phyloP scores from a whole-genome alignment of 179 eudicot genomes.

The Pouteria campechiana region DNA sequence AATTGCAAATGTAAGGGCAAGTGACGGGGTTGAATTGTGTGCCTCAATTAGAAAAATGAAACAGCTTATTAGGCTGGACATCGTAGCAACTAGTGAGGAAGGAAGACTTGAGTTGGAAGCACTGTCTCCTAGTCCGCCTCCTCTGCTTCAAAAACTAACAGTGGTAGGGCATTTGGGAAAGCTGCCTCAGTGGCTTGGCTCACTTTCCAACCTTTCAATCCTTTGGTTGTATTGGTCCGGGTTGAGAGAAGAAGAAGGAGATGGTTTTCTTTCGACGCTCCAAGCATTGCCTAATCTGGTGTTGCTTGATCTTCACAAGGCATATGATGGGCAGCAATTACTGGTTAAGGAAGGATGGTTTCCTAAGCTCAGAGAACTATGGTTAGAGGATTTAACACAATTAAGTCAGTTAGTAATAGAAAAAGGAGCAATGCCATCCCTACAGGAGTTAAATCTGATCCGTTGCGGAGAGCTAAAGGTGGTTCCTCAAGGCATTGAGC shows the following conservation, averaged over 20 bases:
- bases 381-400: conserved; percentile 5
- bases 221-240: conserved; percentile 11
- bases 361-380: conserved; percentile 13
- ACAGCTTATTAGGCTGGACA: conserved; percentile 12
- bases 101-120: conserved; percentile 13
- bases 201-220: conserved; percentile 10
- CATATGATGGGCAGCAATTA: conserved; percentile 11
- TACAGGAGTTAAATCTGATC: conserved; percentile 11
- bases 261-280: conserved; percentile 16
- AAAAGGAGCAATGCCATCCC: conserved; percentile 12
- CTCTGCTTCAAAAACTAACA: conserved; percentile 16
- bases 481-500: conserved; percentile 19
- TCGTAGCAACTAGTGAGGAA: conserved; percentile 4
- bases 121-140: conserved; percentile 11
- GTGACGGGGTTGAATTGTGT: conserved; percentile 17
- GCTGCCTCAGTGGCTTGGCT: conserved; percentile 20
- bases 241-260: conserved; percentile 7
- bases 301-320: conserved; percentile 16
- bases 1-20: conserved; percentile 8
- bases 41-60: conserved; percentile 14
- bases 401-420: conserved; percentile 12
- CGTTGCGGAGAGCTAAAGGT: conserved; percentile 9
- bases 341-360: conserved; percentile 10
- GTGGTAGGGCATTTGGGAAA: conserved; percentile 10
- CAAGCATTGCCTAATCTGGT: conserved; percentile 11